phyloP scores from a whole-genome alignment of 805 yeast genomes.

The Babjeviella inositovora region DNA sequence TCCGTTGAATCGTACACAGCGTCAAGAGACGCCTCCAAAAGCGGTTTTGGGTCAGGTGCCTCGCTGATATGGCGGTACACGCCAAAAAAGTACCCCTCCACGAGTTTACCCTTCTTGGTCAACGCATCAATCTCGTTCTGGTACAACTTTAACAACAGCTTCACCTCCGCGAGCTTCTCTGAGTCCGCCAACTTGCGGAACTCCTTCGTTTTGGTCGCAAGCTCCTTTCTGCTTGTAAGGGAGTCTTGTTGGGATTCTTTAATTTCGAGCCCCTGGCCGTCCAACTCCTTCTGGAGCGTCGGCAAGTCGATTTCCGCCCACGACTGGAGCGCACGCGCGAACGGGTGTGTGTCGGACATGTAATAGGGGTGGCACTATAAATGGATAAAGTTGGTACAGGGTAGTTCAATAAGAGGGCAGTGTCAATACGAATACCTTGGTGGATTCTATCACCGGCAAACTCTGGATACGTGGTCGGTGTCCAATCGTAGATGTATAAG shows the following conservation, averaged over 20 bases:
- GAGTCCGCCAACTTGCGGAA: slow-evolving; percentile 60
- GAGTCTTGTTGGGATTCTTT: slow-evolving; percentile 57
- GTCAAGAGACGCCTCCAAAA: slow-evolving; percentile 55
- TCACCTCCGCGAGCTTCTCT: slow-evolving; percentile 50
- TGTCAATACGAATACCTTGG: no score
- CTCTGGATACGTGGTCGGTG: no score
- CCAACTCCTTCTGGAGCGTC: slow-evolving; percentile 54
- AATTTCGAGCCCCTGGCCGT: slow-evolving; percentile 57
- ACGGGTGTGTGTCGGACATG: slow-evolving; percentile 8
- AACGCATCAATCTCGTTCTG: slow-evolving; percentile 79
- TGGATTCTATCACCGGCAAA: no score
- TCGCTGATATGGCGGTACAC: slow-evolving; percentile 68
- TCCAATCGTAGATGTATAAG: no score
- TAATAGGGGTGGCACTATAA: no score
- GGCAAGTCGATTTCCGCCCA: slow-evolving; percentile 71
- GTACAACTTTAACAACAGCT: slow-evolving; percentile 57
- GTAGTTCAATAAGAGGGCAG: no score
- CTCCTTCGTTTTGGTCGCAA: slow-evolving; percentile 75
- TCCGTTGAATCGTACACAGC: slow-evolving; percentile 42
- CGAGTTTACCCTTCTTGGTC: slow-evolving; percentile 59
- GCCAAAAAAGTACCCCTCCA: slow-evolving; percentile 61
- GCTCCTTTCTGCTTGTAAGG: slow-evolving; percentile 50
- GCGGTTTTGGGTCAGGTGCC: slow-evolving; percentile 85
- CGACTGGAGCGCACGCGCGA: slow-evolving; percentile 44
- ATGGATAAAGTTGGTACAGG: no score